Conservation (phyloP, 306 rosid genomes). For the Gastrolobium villosum region DNA sequence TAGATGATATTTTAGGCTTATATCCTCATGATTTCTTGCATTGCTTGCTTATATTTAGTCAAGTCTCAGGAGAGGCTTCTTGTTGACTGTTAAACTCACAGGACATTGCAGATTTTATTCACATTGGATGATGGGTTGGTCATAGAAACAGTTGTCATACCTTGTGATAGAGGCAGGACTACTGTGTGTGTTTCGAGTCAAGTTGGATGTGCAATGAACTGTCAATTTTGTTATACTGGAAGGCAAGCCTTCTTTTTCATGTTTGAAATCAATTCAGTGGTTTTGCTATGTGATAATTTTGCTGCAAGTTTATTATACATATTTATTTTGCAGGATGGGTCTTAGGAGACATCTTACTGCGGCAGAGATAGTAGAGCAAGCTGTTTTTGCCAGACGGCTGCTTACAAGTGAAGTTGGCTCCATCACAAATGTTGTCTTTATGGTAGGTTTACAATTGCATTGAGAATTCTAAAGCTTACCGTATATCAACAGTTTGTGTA, state of each 20-base stretch:
- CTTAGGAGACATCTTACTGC: conserved; percentile 83
- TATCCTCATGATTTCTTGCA: conserved; percentile 5
- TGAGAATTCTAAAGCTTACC: conserved; percentile 16
- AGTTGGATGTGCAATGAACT: conserved; percentile 97
- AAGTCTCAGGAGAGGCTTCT: conserved; percentile 56
- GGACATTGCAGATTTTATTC: conserved; percentile 94
- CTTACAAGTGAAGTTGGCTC: conserved; percentile 86
- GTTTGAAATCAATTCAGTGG: conserved; percentile 24
- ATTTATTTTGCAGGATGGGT: conserved; percentile 84
- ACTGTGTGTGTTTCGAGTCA: conserved; percentile 98
- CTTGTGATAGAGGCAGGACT: conserved; percentile 81
- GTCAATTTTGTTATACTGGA: conserved; percentile 96
- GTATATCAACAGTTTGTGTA: neutral
- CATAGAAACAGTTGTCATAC: conserved; percentile 92
- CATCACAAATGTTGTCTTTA: conserved; percentile 90
- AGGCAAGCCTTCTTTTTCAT: conserved; percentile 63
- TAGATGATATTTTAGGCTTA: conserved; percentile 25
- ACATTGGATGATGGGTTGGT: conserved; percentile 79
- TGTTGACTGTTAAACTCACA: conserved; percentile 78
- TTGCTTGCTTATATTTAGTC: conserved; percentile 24
- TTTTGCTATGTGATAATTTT: conserved; percentile 8
- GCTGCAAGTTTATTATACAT: conserved; percentile 28
- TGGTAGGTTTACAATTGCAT: conserved; percentile 63
- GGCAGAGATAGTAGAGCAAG: conserved; percentile 96
- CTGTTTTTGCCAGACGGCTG: conserved; percentile 79